phyloP scores from a whole-genome alignment of 2,329 filamentous ascomycete genomes.

The Zymoseptoria pseudotritici region DNA sequence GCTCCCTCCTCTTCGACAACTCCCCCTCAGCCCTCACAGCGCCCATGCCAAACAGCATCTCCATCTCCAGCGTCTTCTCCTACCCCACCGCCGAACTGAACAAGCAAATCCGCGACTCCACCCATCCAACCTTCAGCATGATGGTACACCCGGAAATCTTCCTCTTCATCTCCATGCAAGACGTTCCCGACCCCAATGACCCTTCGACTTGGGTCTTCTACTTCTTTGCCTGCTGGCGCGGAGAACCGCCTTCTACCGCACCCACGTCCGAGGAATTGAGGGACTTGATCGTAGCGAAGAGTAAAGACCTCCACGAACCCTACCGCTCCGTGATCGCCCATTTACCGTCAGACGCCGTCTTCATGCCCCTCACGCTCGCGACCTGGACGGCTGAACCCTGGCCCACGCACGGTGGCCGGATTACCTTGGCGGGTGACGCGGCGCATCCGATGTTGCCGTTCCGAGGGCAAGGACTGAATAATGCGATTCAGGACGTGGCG shows the following conservation, averaged over 20 bases:
- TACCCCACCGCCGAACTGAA: slow-evolving; percentile 12
- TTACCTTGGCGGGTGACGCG: slow-evolving; percentile 31
- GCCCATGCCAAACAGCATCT: slow-evolving; percentile 1
- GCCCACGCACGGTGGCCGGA: slow-evolving; percentile 23
- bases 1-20: slow-evolving; percentile 9
- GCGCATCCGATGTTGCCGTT: slow-evolving; percentile 41
- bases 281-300: slow-evolving; percentile 1
- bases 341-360: slow-evolving; percentile 8
- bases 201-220: slow-evolving; percentile 16
- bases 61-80: slow-evolving; percentile 12
- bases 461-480: slow-evolving; percentile 42
- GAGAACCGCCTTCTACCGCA: neutral
- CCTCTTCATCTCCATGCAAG: slow-evolving; percentile 11
- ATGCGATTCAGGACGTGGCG: slow-evolving; percentile 35
- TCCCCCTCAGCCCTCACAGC: neutral
- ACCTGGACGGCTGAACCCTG: slow-evolving; percentile 21
- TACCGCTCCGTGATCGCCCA: slow-evolving; percentile 13
- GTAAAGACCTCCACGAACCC: slow-evolving; percentile 6
- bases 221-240: slow-evolving; percentile 12
- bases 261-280: neutral
- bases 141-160: slow-evolving; percentile 9
- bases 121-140: slow-evolving; percentile 15
- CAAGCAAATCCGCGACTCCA: slow-evolving; percentile 4
- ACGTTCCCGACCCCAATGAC: slow-evolving; percentile 7
- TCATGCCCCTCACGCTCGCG: slow-evolving; percentile 10